These are phyloP conservation scores for Austropuccinia psidii DNA, from an alignment of 1,284 basidiomycete species.

Conservation along the genomic window DNA sequence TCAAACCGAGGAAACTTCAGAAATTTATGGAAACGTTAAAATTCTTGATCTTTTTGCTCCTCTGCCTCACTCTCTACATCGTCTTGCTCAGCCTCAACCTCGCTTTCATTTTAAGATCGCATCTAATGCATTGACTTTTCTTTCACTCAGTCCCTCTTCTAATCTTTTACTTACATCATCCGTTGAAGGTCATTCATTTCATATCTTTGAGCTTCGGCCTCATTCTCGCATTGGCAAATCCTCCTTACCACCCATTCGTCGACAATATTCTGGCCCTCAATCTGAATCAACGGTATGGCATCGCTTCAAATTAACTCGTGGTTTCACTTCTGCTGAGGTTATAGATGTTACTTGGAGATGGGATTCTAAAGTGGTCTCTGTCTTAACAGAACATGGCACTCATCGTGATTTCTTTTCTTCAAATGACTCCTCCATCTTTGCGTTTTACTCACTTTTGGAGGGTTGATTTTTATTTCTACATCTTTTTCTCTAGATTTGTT, in stretches of 20 bases:
- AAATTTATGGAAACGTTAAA: constrained; percentile 19
- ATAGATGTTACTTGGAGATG: constrained; percentile 24
- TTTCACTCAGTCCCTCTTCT: constrained; percentile 27
- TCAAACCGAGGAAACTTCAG: neutral
- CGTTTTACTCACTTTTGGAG: neutral
- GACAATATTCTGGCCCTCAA: neutral
- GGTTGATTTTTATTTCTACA: neutral
- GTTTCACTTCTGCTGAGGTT: constrained; percentile 25
- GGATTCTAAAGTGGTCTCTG: constrained; percentile 30
- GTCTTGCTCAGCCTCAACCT: neutral
- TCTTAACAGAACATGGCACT: constrained; percentile 30
- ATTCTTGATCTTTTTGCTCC: constrained; percentile 5
- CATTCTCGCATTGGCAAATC: constrained; percentile 10
- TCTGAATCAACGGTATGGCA: constrained; percentile 29
- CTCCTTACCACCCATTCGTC: neutral
- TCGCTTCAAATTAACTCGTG: constrained; percentile 29
- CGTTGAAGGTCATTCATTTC: constrained; percentile 30
- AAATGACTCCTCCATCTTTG: neutral
- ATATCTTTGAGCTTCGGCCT: constrained; percentile 32
- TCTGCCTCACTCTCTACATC: neutral
- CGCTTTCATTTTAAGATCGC: constrained; percentile 28
- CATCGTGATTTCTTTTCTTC: constrained; percentile 11
- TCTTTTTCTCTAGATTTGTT: constrained; percentile 20
- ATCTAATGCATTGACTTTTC: constrained; percentile 5
- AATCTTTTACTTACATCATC: constrained; percentile 24